phyloP scores from a whole-genome alignment of 129 eudicot genomes.

The Tagetes erecta region DNA sequence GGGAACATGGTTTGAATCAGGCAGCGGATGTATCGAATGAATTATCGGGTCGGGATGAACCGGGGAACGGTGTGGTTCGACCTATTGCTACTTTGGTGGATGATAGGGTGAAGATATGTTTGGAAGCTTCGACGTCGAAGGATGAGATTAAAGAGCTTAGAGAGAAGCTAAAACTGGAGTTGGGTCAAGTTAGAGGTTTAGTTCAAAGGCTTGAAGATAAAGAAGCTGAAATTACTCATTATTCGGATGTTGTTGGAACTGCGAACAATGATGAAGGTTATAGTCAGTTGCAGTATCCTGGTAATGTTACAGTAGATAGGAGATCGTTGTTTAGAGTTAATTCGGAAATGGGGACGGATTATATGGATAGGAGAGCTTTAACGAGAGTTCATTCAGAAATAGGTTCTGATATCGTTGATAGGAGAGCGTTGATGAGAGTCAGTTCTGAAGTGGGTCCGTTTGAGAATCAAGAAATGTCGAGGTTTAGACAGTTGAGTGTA shows the following conservation, averaged over 20 bases:
- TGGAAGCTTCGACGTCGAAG: slow-evolving; percentile 41
- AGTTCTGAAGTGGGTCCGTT: slow-evolving; percentile 57
- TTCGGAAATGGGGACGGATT: slow-evolving; percentile 64
- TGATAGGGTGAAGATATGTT: slow-evolving; percentile 54
- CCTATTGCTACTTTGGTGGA: slow-evolving; percentile 50
- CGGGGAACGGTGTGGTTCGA: slow-evolving; percentile 33
- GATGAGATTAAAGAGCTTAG: slow-evolving; percentile 48
- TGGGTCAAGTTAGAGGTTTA: slow-evolving; percentile 62
- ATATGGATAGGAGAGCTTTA: slow-evolving; percentile 38
- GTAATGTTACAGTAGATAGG: slow-evolving; percentile 24
- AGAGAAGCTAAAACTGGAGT: slow-evolving; percentile 56
- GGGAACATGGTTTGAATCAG: slow-evolving; percentile 9
- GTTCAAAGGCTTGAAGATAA: slow-evolving; percentile 54
- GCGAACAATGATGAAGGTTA: slow-evolving; percentile 29
- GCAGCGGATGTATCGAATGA: slow-evolving; percentile 30
- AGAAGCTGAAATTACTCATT: slow-evolving; percentile 33
- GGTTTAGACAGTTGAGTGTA: slow-evolving; percentile 56
- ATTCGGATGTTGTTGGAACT: not conserved
- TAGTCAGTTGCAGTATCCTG: slow-evolving; percentile 37
- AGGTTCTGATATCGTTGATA: slow-evolving; percentile 32
- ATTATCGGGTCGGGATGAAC: slow-evolving; percentile 23
- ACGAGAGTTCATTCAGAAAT: slow-evolving; percentile 59
- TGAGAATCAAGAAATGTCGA: slow-evolving; percentile 36
- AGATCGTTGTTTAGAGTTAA: slow-evolving; percentile 45
- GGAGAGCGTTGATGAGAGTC: slow-evolving; percentile 47